phyloP scores from a whole-genome alignment of 176 grass and related monocot genomes.

The Triticum dicoccoides region DNA sequence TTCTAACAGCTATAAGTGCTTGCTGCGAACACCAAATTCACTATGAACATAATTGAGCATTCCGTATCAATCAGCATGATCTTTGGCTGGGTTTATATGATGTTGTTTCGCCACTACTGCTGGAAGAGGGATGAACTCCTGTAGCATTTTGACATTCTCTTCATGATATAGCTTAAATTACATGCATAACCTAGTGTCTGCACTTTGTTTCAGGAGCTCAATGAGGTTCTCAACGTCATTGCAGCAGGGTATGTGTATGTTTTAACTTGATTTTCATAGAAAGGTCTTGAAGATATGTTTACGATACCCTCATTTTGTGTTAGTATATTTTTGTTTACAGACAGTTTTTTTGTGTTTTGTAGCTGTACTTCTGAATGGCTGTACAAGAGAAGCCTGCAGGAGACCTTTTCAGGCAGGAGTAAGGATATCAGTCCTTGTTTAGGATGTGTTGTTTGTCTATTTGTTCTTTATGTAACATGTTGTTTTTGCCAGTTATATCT shows the following conservation, averaged over 20 bases:
- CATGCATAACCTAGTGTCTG: not conserved
- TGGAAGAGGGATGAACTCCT: not conserved
- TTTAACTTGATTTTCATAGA: not conserved
- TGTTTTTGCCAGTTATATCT: constrained; percentile 22
- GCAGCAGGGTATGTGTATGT: not conserved
- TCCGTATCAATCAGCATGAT: not conserved
- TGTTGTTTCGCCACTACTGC: not conserved
- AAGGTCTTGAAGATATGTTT: not conserved
- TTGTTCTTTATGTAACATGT: constrained; percentile 9
- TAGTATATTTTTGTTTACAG: not conserved
- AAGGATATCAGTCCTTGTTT: constrained; percentile 21
- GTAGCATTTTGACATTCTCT: not conserved
- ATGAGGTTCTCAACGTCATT: not conserved
- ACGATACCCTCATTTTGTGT: not conserved
- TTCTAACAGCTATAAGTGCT: not conserved
- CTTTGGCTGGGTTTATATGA: not conserved
- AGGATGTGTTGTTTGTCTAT: constrained; percentile 11
- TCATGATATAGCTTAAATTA: not conserved
- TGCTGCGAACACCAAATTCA: not conserved
- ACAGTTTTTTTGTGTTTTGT: not conserved
- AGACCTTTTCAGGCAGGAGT: constrained; percentile 23
- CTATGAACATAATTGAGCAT: not conserved
- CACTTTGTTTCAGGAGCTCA: constrained; percentile 20
- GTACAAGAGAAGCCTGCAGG: constrained; percentile 21
- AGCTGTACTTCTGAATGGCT: constrained; percentile 6